Conservation (phyloP, 805 yeast genomes). For the Spathaspora sp. region DNA sequence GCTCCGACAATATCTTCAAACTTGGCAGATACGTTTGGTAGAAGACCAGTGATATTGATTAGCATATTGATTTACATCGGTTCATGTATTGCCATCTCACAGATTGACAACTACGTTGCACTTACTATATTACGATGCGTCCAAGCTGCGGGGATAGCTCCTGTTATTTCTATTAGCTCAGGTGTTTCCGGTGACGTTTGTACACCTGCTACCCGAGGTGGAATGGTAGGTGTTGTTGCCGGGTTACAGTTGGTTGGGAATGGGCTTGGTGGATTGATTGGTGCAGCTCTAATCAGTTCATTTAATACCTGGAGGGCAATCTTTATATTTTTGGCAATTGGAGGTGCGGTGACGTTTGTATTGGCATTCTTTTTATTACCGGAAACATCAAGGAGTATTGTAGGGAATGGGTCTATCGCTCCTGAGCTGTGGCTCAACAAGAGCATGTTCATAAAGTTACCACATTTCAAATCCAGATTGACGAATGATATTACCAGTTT, state of each 20-base stretch:
- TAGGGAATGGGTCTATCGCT: constrained; percentile 67
- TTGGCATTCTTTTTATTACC: constrained; percentile 45
- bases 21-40: constrained; percentile 66
- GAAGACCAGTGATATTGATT: constrained; percentile 61
- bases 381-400: constrained; percentile 69
- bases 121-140: constrained; percentile 65
- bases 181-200: constrained; percentile 77
- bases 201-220: constrained; percentile 63
- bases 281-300: constrained; percentile 39
- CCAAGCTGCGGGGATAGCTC: constrained; percentile 78
- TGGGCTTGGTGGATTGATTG: constrained; percentile 71
- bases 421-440: constrained; percentile 44
- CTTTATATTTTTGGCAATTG: constrained; percentile 72
- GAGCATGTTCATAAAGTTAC: constrained; percentile 42
- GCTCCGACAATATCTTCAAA: constrained; percentile 68
- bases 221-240: constrained; percentile 60
- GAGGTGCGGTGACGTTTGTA: constrained; percentile 45
- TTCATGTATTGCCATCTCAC: constrained; percentile 66
- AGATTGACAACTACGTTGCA: constrained; percentile 52
- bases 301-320: constrained; percentile 62
- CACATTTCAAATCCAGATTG: constrained; percentile 22
- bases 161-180: constrained; percentile 64
- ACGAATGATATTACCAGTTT: constrained; percentile 24
- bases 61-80: constrained; percentile 55
- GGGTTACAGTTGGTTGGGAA: constrained; percentile 71